Conservation (phyloP, 1,284 basidiomycete genomes). For the Apiotrichum veenhuisii region DNA sequence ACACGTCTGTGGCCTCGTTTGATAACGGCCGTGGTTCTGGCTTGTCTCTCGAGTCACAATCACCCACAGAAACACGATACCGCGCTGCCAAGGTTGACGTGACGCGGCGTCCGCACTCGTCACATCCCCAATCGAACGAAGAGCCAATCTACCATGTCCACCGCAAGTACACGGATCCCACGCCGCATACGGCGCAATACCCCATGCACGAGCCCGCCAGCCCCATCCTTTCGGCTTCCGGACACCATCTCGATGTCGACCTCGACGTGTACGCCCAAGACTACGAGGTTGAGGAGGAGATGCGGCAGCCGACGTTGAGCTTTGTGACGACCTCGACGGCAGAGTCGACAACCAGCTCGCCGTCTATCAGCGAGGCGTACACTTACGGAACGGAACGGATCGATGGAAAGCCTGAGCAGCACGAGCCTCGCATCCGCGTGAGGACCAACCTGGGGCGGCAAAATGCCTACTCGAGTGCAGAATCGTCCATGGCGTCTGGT, state of each 20-base stretch:
- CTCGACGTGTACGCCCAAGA: slow-evolving; percentile 39
- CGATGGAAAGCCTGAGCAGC: slow-evolving; percentile 24
- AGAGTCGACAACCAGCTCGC: slow-evolving; percentile 41
- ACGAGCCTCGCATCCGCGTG: slow-evolving; percentile 34
- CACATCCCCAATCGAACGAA: slow-evolving; percentile 24
- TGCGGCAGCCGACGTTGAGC: slow-evolving; percentile 42
- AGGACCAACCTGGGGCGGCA: slow-evolving; percentile 35
- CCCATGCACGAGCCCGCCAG: slow-evolving; percentile 15
- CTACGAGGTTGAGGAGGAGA: slow-evolving; percentile 28
- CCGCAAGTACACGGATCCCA: slow-evolving; percentile 44
- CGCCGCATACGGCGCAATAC: slow-evolving; percentile 18
- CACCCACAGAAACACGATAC: slow-evolving; percentile 21
- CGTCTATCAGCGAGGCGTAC: slow-evolving; percentile 33
- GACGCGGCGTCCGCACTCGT: slow-evolving; percentile 34
- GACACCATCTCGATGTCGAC: slow-evolving; percentile 38
- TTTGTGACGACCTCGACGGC: slow-evolving; percentile 45
- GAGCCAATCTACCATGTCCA: slow-evolving; percentile 26
- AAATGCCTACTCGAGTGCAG: slow-evolving; percentile 45
- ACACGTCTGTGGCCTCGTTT: neutral
- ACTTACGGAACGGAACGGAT: slow-evolving; percentile 24
- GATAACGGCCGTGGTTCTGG: slow-evolving; percentile 4
- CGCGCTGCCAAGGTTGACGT: slow-evolving; percentile 17
- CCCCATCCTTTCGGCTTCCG: slow-evolving; percentile 7
- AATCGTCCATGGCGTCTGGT: slow-evolving; percentile 41
- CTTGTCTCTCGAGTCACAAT: neutral